Conservation (phyloP, 2,329 filamentous ascomycete genomes). For the Colletotrichum endophyticum region DNA sequence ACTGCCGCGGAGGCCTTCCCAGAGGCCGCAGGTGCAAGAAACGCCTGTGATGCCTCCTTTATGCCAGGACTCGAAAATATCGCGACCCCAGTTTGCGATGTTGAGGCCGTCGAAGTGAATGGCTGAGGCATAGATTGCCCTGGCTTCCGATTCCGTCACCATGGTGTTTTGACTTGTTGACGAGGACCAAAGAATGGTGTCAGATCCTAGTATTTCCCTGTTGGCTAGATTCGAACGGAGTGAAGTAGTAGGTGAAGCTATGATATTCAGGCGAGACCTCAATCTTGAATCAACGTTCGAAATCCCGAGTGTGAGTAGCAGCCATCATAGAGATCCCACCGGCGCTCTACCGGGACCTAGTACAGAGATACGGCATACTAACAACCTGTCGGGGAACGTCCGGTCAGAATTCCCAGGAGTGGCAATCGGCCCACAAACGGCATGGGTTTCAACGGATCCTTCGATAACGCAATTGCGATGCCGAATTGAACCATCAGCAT, state of each 20-base stretch:
- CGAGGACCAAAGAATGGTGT: neutral
- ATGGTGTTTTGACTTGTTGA: slow-evolving; percentile 16
- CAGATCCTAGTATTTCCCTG: neutral
- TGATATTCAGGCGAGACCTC: neutral
- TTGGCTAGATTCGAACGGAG: neutral
- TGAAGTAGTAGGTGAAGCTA: neutral
- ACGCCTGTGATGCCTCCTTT: slow-evolving; percentile 43
- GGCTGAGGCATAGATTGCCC: slow-evolving; percentile 36
- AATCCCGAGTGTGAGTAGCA: neutral
- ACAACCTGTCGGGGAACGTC: neutral
- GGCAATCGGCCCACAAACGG: neutral
- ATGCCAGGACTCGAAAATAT: slow-evolving; percentile 43
- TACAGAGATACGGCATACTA: neutral
- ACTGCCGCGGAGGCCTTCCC: slow-evolving; percentile 41
- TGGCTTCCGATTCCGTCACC: slow-evolving; percentile 38
- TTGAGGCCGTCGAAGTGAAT: slow-evolving; percentile 46
- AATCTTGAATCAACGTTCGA: neutral
- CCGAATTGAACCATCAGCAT: neutral
- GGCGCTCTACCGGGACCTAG: neutral
- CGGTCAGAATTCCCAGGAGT: neutral
- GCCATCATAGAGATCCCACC: neutral
- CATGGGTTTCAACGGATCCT: neutral
- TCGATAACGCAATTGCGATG: neutral
- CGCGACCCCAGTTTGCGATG: slow-evolving; percentile 42
- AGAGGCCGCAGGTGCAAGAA: slow-evolving; percentile 43